A percentile compares a stretch with the other conserved stretches of the same genome.
These are phyloP conservation scores for Henningerozyma blattae DNA, from an alignment of 805 yeast genomes.

Conservation along the genomic window DNA sequence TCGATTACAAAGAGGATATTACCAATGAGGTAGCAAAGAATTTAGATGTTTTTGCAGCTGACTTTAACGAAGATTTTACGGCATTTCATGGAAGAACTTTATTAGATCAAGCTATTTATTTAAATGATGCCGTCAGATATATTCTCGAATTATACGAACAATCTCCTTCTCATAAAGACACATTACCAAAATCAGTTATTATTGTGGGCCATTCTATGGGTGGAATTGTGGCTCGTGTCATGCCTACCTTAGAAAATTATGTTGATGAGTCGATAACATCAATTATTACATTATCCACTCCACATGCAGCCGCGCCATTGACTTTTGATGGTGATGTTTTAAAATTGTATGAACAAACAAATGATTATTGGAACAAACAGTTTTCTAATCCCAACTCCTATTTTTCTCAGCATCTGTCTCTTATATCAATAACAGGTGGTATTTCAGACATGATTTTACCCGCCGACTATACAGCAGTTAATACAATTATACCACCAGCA, in stretches of 20 bases:
- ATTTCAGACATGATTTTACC: slow-evolving; percentile 66
- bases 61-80: slow-evolving; percentile 90
- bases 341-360: slow-evolving; percentile 59
- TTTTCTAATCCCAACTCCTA: slow-evolving; percentile 24
- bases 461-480: slow-evolving; percentile 76
- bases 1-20: slow-evolving; percentile 21
- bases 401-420: slow-evolving; percentile 37
- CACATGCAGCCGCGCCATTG: slow-evolving; percentile 86
- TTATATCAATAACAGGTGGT: slow-evolving; percentile 88
- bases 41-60: slow-evolving; percentile 82
- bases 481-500: slow-evolving; percentile 54
- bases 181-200: slow-evolving; percentile 56
- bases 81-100: slow-evolving; percentile 93
- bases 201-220: slow-evolving; percentile 95
- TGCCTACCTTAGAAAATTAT: slow-evolving; percentile 73
- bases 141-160: slow-evolving; percentile 54
- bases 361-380: slow-evolving; percentile 70
- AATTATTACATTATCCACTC: slow-evolving; percentile 76
- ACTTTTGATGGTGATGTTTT: slow-evolving; percentile 86
- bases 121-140: slow-evolving; percentile 76
- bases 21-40: slow-evolving; percentile 27
- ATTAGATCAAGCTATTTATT: slow-evolving; percentile 84
- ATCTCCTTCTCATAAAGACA: slow-evolving; percentile 8
- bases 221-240: slow-evolving; percentile 81
- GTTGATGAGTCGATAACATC: slow-evolving; percentile 63